These are phyloP conservation scores for Pyrenula massariospora DNA, from an alignment of 495 filamentous ascomycete genomes.

Conservation along the genomic window DNA sequence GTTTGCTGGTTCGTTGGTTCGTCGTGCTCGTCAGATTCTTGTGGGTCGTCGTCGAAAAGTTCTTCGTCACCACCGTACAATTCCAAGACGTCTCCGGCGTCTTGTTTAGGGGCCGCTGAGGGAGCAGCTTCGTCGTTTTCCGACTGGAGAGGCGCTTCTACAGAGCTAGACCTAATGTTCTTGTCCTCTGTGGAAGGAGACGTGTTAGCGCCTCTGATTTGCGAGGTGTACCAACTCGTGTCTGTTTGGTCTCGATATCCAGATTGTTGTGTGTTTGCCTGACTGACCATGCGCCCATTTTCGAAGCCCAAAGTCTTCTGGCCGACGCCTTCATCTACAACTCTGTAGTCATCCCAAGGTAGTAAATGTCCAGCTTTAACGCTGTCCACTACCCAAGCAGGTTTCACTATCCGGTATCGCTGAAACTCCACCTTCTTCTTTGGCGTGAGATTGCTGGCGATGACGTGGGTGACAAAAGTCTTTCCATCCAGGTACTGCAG, in stretches of 20 bases:
- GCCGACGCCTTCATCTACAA: constrained; percentile 65
- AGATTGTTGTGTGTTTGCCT: constrained; percentile 36
- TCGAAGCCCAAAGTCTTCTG: constrained; percentile 72
- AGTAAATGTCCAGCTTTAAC: constrained; percentile 67
- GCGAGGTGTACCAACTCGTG: constrained; percentile 66
- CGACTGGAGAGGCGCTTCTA: constrained; percentile 1
- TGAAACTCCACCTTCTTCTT: constrained; percentile 84
- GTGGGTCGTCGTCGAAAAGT: not conserved
- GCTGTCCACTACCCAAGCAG: constrained; percentile 91
- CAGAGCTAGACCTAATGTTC: constrained; percentile 4
- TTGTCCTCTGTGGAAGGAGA: not conserved
- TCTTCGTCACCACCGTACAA: not conserved
- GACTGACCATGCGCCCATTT: constrained; percentile 55
- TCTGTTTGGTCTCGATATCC: constrained; percentile 68
- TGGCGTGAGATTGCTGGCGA: constrained; percentile 76
- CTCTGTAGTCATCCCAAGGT: constrained; percentile 72
- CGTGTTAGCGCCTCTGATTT: constrained; percentile 36
- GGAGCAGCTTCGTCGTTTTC: constrained; percentile 15
- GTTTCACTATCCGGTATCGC: constrained; percentile 84
- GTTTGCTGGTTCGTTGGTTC: not conserved
- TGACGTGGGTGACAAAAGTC: constrained; percentile 88
- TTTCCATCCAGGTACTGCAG: constrained; percentile 92
- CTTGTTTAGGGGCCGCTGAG: constrained; percentile 7
- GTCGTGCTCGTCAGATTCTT: not conserved
- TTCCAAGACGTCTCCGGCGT: not conserved